Base-by-base conservation (phyloP, 768 basidiomycete genomes). In the Hygrocybe coccinea region DNA sequence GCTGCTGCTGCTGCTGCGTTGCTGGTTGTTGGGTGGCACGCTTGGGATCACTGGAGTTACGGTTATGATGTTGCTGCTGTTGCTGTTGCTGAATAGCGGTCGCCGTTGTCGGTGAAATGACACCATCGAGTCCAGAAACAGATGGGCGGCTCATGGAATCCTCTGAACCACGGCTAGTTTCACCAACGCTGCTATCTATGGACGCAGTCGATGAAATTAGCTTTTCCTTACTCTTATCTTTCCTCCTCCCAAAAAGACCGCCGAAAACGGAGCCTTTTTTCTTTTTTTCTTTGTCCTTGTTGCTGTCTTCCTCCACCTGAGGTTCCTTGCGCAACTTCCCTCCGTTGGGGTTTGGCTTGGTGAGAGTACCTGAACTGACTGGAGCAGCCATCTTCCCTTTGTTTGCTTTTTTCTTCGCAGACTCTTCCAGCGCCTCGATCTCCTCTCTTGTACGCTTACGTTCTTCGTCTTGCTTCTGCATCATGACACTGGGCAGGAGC, bases 201-300 rank as follows among this genome's bases (percentile, higher is more conserved):
- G 81, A 83, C 5, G 74, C 73, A 50, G 78, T 68, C 0, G 50
- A 51, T 25, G 78, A 78, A 2, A 69, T 50, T 33, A 68, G 74
- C 15, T 68, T 64, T 35, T 72, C 78, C 64, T 85, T 85, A 50
- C 83, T 84, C 71, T 86, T 89, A 63, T 89, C 83, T 69, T 87
- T 93, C 70, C 83, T 85, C 62, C 87, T 74, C 15, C 79, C 78
- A 66, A 95, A 95, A 48, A 97, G 64, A 0, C 85, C 78, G 12
- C 84, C 78, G 60, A 97, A 86, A 55, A 97, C 79, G 2, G 87
- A 84, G 2, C 82, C 71, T 53, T 81, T 85, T 72, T 85, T 86
- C 71, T 87, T 85, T 72, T 86, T 84, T 35, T 72, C 60, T 58
- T 56, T 55, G 6, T 67, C 66, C 72, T 86, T 83, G 19, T 61